Conservation (phyloP, 1,139 yeast species). For the Zygosaccharomyces sapae region DNA sequence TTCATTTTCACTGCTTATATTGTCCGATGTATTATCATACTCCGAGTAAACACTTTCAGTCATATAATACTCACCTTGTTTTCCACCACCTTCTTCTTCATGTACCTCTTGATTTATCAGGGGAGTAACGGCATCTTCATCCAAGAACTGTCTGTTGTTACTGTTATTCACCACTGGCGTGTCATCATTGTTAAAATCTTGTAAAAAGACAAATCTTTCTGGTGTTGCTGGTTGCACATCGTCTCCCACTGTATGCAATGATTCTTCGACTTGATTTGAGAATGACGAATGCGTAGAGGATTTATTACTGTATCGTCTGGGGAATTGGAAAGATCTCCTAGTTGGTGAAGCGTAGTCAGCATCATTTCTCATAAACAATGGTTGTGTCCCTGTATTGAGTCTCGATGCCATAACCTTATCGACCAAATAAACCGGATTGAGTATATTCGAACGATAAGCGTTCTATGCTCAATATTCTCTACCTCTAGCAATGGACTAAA, state of each 20-base stretch:
- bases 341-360: slow-evolving; percentile 12
- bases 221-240: neutral
- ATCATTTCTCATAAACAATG: slow-evolving; percentile 11
- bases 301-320: neutral
- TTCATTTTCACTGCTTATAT: neutral
- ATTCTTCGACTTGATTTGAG: neutral
- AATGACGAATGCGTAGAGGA: neutral
- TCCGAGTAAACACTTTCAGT: slow-evolving; percentile 3
- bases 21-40: neutral
- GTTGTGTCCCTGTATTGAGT: slow-evolving; percentile 9
- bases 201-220: neutral
- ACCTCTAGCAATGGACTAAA: neutral
- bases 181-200: neutral
- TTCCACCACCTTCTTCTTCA: neutral
- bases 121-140: neutral
- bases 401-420: slow-evolving; percentile 10
- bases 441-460: neutral
- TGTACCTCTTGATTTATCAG: neutral
- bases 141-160: neutral
- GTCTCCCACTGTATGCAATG: neutral
- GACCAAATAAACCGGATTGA: neutral
- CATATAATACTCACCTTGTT: neutral
- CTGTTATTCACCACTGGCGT: slow-evolving; percentile 1
- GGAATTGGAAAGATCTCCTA: neutral
- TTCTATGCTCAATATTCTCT: neutral